Conservation (phyloP, 108 stramenopile genomes). For the Cyclotella kingstonii region DNA sequence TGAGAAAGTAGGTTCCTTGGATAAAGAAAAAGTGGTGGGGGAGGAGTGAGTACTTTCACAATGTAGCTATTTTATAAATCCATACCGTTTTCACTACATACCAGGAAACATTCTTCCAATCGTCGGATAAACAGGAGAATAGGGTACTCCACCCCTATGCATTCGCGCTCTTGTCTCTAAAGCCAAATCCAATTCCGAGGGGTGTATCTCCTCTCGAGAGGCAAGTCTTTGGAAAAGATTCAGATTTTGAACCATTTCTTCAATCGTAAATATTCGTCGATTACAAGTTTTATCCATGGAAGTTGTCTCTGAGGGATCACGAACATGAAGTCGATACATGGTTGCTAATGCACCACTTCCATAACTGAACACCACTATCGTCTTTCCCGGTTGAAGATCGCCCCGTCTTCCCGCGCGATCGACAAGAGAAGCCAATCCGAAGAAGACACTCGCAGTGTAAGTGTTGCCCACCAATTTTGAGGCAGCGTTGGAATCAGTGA, state of each 20-base stretch:
- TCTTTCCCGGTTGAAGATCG: conserved; percentile 68
- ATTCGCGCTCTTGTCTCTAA: conserved; percentile 87
- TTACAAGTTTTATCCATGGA: too few species aligned
- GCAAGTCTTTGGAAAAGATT: conserved; percentile 71
- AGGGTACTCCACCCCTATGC: conserved; percentile 81
- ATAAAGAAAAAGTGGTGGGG: not conserved
- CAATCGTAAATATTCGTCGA: conserved; percentile 69
- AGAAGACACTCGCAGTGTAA: conserved; percentile 94
- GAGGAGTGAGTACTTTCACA: too few species aligned
- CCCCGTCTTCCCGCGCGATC: conserved; percentile 68
- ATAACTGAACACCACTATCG: conserved; percentile 79
- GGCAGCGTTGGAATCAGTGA: conserved; percentile 69
- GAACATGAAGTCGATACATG: conserved; percentile 87
- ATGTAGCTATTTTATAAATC: not conserved
- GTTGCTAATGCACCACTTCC: conserved; percentile 91
- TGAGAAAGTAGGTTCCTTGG: conserved; percentile 87
- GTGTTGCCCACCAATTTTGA: conserved; percentile 93
- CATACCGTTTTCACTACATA: conserved; percentile 1
- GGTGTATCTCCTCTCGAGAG: conserved; percentile 80
- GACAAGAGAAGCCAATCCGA: conserved; percentile 85
- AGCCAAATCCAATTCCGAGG: conserved; percentile 88
- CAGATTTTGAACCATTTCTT: conserved; percentile 69
- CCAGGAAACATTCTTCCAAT: conserved; percentile 79
- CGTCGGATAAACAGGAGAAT: conserved; percentile 85
- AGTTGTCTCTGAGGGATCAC: conserved; percentile 41